Base-by-base conservation (phyloP, 2,329 filamentous ascomycete genomes). In the Penicillium sp. region DNA sequence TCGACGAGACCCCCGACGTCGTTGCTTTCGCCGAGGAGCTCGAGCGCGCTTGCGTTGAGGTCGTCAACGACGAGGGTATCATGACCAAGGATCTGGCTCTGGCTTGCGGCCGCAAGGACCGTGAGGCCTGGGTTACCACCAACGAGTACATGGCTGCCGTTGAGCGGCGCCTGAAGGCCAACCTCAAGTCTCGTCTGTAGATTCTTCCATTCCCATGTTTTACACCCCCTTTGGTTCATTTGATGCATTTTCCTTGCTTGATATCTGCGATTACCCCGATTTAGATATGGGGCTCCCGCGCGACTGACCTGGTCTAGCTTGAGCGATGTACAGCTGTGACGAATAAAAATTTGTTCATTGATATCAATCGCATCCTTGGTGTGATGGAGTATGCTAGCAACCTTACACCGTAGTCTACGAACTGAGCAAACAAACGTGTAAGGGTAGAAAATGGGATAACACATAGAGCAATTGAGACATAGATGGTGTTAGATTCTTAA, bases 31-130 rank as follows among this genome's bases (percentile, higher is more conserved):
- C 94, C 59, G 91, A 98, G 82, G 86, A 85, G 73, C 86, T 99
- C 56, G 95, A 99, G 85, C 85, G 90, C 78, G 95, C 95, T 39
- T 97, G 95, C 77, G 84, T 97, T 60, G 92, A 98, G 77, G 94
- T 94, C 27, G 95, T 99, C 67, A 91, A 98, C 76, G 78, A 90
- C 59, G 94, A 98, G 74, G 91, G 91, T 63, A 90, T 98, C 82
- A 99, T 98, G 95, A 99, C 95, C 78, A 99, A 99, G 87, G 95
- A 99, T 79, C 81, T 99, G 70, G 95, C 95, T n/a, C 86, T 98
- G 60, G 90, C 93, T 50, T 95, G 91, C 76, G 95, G 95, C 71
- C 93, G 93, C 84, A 92, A 89, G 70, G 89, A 86, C 62, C 86
- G 91, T 67, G 86, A 86, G 70, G 89, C 91, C 73, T 98, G 93